Evolutionary conservation across 257 asterid genomes (phyloP).

Genomic region (Capsicum pubescens): DNA sequence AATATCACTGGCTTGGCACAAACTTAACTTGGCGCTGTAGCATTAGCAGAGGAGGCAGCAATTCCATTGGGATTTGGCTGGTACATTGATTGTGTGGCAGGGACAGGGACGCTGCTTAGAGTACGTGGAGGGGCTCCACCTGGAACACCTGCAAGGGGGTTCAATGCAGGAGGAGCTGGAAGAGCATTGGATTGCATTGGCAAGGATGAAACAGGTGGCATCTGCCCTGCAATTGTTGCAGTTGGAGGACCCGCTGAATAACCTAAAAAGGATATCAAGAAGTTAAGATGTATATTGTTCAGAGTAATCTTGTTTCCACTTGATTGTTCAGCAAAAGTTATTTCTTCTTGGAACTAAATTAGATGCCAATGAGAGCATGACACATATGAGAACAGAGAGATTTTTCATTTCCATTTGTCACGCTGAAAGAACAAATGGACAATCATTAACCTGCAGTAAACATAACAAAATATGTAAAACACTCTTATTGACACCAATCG

Average conservation of each 20-base stretch:
- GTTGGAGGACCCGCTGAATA: conserved; percentile 41
- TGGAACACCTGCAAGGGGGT: conserved; percentile 39
- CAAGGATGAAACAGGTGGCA: conserved; percentile 42
- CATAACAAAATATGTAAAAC: neutral
- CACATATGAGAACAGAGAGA: neutral
- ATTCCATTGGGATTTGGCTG: conserved; percentile 41
- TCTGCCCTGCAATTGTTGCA: conserved; percentile 44
- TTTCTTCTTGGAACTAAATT: neutral
- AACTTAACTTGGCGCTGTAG: conserved; percentile 41
- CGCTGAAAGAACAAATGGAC: neutral
- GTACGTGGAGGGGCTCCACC: conserved; percentile 45
- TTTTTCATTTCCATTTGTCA: neutral
- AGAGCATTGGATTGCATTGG: conserved; percentile 40
- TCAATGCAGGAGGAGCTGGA: conserved; percentile 40
- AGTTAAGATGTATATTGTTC: neutral
- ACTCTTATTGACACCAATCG: neutral
- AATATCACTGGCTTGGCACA: conserved; percentile 34
- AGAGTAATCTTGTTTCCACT: neutral
- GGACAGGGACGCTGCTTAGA: conserved; percentile 36
- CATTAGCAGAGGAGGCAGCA: conserved; percentile 25
- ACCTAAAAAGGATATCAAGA: conserved; percentile 41
- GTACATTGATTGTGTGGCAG: conserved; percentile 39
- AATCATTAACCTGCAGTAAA: neutral
- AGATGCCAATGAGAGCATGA: neutral
- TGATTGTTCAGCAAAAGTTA: neutral